Evolutionary conservation across 495 filamentous ascomycete species (phyloP).

Genomic region (Articulospora tetracladia): DNA sequence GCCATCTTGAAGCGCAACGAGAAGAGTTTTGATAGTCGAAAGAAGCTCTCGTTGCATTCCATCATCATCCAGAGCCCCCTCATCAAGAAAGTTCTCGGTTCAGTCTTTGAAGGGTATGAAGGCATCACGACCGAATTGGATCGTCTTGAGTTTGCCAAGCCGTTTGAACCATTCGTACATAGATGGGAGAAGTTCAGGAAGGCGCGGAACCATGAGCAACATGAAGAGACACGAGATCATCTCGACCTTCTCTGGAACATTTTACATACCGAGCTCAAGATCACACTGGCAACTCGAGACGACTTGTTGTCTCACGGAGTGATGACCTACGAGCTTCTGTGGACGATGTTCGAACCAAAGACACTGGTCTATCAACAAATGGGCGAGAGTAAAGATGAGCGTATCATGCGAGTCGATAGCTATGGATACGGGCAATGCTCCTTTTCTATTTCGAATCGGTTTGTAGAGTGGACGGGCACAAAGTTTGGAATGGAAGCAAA

Average conservation of each 20-base stretch:
- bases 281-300: conserved; percentile 74
- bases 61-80: conserved; percentile 59
- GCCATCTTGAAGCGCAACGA: conserved; percentile 47
- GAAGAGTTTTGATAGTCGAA: conserved; percentile 51
- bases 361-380: conserved; percentile 74
- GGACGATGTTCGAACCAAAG: conserved; percentile 87
- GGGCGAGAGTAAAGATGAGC: conserved; percentile 25
- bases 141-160: conserved; percentile 51
- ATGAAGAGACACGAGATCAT: conserved; percentile 47
- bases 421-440: neutral
- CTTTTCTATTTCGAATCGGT: neutral
- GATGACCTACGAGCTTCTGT: conserved; percentile 83
- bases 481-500: neutral
- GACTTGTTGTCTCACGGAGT: conserved; percentile 73
- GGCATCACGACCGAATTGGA: conserved; percentile 57
- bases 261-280: conserved; percentile 53
- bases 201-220: conserved; percentile 41
- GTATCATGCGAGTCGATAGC: neutral
- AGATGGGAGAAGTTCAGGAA: conserved; percentile 53
- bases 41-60: conserved; percentile 37
- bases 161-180: conserved; percentile 62
- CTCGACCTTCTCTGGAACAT: conserved; percentile 50
- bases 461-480: neutral
- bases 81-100: conserved; percentile 50
- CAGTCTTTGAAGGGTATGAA: conserved; percentile 55